These are phyloP conservation scores for Collybiopsis luxurians DNA, from an alignment of 768 basidiomycete species.

Conservation along the genomic window DNA sequence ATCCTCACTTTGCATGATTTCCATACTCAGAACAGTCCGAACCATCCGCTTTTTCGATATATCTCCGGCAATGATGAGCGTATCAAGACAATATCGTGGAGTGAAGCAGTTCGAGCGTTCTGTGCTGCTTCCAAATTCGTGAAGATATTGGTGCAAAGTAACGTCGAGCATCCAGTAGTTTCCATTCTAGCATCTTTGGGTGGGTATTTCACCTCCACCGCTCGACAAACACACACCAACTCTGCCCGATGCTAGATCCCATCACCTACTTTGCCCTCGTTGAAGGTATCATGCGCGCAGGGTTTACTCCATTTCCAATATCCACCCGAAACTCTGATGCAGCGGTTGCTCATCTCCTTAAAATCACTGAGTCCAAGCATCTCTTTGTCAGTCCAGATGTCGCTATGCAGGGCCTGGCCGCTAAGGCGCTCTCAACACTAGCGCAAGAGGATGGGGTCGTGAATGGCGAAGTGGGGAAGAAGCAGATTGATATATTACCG, in stretches of 20 bases:
- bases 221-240: slow-evolving; percentile 22
- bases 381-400: not conserved
- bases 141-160: no score
- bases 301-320: slow-evolving; percentile 26
- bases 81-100: not conserved
- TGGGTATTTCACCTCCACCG: not conserved
- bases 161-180: no score
- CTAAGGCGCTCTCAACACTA: not conserved
- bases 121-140: not conserved
- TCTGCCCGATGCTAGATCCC: slow-evolving; percentile 20
- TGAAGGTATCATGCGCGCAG: slow-evolving; percentile 10
- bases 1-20: no score
- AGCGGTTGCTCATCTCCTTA: slow-evolving; percentile 25
- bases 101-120: not conserved
- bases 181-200: not conserved
- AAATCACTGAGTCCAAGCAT: slow-evolving; percentile 13
- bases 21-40: not conserved
- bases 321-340: slow-evolving; percentile 29
- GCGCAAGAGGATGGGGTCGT: not conserved
- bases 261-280: slow-evolving; percentile 13
- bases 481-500: no score
- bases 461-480: not conserved
- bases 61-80: not conserved
- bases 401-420: not conserved
- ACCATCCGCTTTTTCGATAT: not conserved